phyloP scores from a whole-genome alignment of 2,329 filamentous ascomycete genomes.

The Amesomyces nigricolor region DNA sequence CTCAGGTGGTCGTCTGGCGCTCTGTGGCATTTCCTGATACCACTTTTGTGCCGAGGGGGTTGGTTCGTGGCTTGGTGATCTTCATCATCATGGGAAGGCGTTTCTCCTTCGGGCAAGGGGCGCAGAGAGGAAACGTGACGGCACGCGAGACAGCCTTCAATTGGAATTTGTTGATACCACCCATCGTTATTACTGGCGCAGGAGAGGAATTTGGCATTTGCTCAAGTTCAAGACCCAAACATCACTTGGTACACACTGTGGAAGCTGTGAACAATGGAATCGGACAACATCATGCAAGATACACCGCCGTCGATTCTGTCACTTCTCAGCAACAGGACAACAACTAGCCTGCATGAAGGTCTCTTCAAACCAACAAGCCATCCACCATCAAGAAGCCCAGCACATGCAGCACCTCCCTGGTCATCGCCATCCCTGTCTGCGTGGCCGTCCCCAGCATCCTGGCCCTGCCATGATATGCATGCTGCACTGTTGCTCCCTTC shows the following conservation, averaged over 20 bases:
- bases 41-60: neutral
- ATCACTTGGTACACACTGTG: neutral
- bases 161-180: slow-evolving; percentile 5
- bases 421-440: neutral
- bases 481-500: neutral
- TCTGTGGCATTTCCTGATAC: slow-evolving; percentile 6
- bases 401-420: neutral
- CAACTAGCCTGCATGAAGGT: neutral
- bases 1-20: slow-evolving; percentile 1
- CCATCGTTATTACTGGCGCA: neutral
- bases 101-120: neutral
- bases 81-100: neutral
- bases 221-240: neutral
- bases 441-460: neutral
- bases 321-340: neutral
- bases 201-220: neutral
- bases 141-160: neutral
- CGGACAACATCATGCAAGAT: slow-evolving; percentile 12
- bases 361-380: neutral
- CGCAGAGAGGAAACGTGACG: neutral
- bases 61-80: neutral
- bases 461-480: slow-evolving; percentile 5
- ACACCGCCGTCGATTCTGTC: slow-evolving; percentile 4
- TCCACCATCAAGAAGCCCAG: neutral
- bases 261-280: neutral